Percentiles rank a stretch among this genome's conserved stretches.
Conservation (phyloP, 306 rosid species). For the Bauhinia variegata region DNA sequence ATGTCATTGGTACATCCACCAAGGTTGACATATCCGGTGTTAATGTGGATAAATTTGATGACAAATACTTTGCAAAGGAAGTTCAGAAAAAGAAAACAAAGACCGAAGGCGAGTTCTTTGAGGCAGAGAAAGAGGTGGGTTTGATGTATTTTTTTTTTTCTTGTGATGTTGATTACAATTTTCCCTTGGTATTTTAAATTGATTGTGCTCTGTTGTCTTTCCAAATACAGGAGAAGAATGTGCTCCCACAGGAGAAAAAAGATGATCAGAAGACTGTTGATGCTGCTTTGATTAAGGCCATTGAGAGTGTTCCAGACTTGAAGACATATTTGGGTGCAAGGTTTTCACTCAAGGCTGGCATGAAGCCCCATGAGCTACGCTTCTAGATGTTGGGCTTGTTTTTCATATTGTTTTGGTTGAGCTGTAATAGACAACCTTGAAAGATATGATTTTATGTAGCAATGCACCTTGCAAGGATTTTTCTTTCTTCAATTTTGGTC, state of each 20-base stretch:
- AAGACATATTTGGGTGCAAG: slow-evolving; percentile 71
- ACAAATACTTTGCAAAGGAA: slow-evolving; percentile 56
- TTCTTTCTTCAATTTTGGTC: slow-evolving; percentile 24
- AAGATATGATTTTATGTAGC: slow-evolving; percentile 19
- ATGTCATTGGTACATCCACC: slow-evolving; percentile 62
- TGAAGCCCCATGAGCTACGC: slow-evolving; percentile 81
- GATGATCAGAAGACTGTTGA: slow-evolving; percentile 76
- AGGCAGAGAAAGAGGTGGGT: slow-evolving; percentile 60
- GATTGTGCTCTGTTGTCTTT: slow-evolving; percentile 5
- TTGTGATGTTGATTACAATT: not conserved
- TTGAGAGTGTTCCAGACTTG: slow-evolving; percentile 63
- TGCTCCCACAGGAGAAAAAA: slow-evolving; percentile 66
- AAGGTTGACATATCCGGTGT: slow-evolving; percentile 55
- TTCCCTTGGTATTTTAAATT: not conserved
- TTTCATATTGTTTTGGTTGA: slow-evolving; percentile 20
- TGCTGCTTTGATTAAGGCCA: slow-evolving; percentile 55
- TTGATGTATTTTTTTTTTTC: not conserved
- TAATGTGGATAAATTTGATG: slow-evolving; percentile 53
- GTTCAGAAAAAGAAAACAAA: slow-evolving; percentile 53
- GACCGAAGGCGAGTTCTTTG: slow-evolving; percentile 61
- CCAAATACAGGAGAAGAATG: slow-evolving; percentile 56
- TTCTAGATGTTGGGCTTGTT: slow-evolving; percentile 42
- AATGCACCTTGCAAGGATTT: not conserved
- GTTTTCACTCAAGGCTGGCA: slow-evolving; percentile 72
- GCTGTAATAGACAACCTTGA: slow-evolving; percentile 13